Base-by-base conservation (phyloP, 805 yeast species). In the Komagataella phaffii region DNA sequence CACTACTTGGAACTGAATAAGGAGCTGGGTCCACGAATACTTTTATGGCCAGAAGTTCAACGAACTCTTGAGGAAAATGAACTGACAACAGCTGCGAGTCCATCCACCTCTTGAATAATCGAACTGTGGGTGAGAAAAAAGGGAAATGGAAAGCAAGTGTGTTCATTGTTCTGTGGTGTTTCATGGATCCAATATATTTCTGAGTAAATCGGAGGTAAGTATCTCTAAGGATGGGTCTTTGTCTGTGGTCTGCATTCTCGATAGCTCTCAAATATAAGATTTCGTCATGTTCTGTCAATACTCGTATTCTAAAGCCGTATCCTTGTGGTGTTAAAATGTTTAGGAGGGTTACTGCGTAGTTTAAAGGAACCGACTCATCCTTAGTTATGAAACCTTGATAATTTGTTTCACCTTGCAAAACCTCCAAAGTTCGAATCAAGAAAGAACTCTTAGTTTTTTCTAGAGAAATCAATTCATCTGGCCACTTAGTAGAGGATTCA, bases 391-490 rank as follows among this genome's bases (percentile, higher is more conserved):
- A 79, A 1, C 85, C 70, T 48, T 69, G 70, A 62, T 85, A 86
- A 17, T 67, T 67, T 10, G 81, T 73, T 50, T 79, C 78, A 53
- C 71, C 69, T 50, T 79, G 76, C 49, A 74, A 55, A 6, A 64
- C 56, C 44, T 75, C 77, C 54, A 65, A 57, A 19, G 90, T 77
- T 58, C 85, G 85, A 51, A 93, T 64, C 58, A 91, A 69, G 58
- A 93, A 88, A 6, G 98, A 98, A 36, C 95, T 79, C 62, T 93
- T 93, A 14, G 96, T 85, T 60, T 85, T 83, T 64, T 93, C 98
- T 51, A 89, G 68, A 2, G 96, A 89, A 45, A 74, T 68, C 5
- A 88, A 64, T 63, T 93, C 96, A 65, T 87, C 95, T 2, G 99
- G 99, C 99, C 99, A 93, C 64, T 81, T 81, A n/a, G 79, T 75